Base-by-base conservation (phyloP, 2,329 filamentous ascomycete genomes). In the Pestalotiopsis sp. region DNA sequence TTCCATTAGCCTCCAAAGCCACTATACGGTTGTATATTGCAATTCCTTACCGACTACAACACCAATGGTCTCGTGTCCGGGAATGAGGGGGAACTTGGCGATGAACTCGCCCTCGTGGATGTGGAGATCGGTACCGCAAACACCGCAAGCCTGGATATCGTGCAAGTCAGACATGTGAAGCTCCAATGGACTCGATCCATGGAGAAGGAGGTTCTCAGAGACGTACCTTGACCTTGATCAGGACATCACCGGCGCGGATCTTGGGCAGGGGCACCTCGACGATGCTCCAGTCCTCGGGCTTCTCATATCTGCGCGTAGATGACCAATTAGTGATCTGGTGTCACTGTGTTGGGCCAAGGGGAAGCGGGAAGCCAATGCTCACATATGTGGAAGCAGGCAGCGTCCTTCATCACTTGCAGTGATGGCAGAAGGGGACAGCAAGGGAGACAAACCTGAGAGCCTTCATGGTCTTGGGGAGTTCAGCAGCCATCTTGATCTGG, bases 21-120 rank as follows among this genome's bases (percentile, higher is more conserved):
- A 11, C 45, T 4, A 62, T n/a, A 4, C 2, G 17, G 6, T 12
- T 11, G 13, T 9, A 5, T 17, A 60, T 27, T 13, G 2, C 17
- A 5, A 23, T 3, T 2, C 52, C 76, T 69, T 75, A 78, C 76
- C 88, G 39, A 87, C 90, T 67, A 92, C 84, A 45, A 89, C 85
- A 73, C 90, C 90, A 56, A 91, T 88, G 45, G 90, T 91, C 78
- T 92, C 90, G 74, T 92, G 90, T 64, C 90, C 89, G 69, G 89
- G 89, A 73, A 91, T 89, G 69, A 91, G 81, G 65, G 90, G 90
- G 76, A 91, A 91, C 81, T 90, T 82, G 72, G 82, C 83, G 58
- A 84, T 84, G 73, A 92, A 92, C 80, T 92, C 90, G 75, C 90
- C 91, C 78, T 92, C 88, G 75, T 92, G 90, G 74, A 90, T 90